phyloP scores from a whole-genome alignment of 805 yeast species.

The Cyberlindnera lachancei region DNA sequence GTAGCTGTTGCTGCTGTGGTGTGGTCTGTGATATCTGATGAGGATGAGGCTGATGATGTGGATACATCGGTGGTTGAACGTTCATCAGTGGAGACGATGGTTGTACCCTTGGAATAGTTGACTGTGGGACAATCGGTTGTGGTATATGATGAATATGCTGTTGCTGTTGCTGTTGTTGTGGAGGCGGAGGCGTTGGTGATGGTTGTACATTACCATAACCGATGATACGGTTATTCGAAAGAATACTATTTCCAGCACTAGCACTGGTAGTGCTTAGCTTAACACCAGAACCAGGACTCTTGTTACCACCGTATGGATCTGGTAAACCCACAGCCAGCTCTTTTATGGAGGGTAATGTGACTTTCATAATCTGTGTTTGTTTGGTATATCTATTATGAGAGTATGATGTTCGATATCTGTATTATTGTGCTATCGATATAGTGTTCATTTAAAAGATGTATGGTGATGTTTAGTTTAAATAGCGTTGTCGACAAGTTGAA shows the following conservation, averaged over 20 bases:
- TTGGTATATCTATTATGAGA: neutral
- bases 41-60: neutral
- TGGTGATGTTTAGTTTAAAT: too few relatives aligned
- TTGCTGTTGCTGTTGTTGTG: neutral
- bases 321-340: slow-evolving; percentile 14
- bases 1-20: neutral
- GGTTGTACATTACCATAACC: too few relatives aligned
- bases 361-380: slow-evolving; percentile 3
- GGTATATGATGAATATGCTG: neutral
- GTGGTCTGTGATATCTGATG: neutral
- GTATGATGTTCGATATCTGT: too few relatives aligned
- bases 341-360: slow-evolving; percentile 14
- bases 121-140: neutral
- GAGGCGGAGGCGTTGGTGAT: too few relatives aligned
- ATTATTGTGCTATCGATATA: too few relatives aligned
- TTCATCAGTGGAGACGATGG: too few relatives aligned
- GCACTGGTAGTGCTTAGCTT: neutral
- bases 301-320: too few relatives aligned
- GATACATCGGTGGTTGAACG: neutral
- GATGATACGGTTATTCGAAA: too few relatives aligned
- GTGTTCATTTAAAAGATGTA: too few relatives aligned
- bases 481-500: too few relatives aligned
- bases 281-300: too few relatives aligned
- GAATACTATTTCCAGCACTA: neutral
- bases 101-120: too few relatives aligned